Evolutionary conservation across 2,329 filamentous ascomycete genomes (phyloP).

Genomic region (Xylaria multiplex): DNA sequence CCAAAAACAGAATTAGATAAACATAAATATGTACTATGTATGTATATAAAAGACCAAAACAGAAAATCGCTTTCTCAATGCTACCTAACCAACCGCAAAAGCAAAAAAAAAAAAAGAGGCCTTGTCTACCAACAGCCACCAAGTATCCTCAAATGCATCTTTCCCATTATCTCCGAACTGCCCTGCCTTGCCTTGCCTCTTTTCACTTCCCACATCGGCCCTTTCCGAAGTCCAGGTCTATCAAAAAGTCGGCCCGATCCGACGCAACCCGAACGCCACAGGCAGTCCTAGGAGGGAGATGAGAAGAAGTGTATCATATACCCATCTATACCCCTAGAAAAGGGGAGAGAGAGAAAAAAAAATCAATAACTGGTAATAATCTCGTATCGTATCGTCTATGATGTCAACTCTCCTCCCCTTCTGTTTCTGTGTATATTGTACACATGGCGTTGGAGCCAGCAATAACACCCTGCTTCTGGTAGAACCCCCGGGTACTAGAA

Average conservation of each 20-base stretch:
- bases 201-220: neutral
- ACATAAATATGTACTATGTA: no score
- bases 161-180: no score
- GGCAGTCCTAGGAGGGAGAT: no score
- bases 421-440: slow-evolving; percentile 2
- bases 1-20: no score
- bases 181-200: neutral
- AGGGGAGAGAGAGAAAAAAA: neutral
- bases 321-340: neutral
- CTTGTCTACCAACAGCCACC: neutral
- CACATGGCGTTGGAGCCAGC: neutral
- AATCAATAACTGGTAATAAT: neutral
- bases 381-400: slow-evolving; percentile 14
- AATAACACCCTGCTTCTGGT: neutral
- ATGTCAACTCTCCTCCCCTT: neutral
- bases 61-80: neutral
- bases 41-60: neutral
- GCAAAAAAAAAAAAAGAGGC: neutral
- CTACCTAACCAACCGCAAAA: neutral
- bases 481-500: neutral
- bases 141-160: neutral
- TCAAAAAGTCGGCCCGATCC: slow-evolving; percentile 1
- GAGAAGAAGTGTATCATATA: neutral
- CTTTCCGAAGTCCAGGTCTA: neutral
- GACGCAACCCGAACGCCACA: neutral